These are phyloP conservation scores for Pyracantha coccinea DNA, from an alignment of 331 rosid genomes.

Conservation along the genomic window DNA sequence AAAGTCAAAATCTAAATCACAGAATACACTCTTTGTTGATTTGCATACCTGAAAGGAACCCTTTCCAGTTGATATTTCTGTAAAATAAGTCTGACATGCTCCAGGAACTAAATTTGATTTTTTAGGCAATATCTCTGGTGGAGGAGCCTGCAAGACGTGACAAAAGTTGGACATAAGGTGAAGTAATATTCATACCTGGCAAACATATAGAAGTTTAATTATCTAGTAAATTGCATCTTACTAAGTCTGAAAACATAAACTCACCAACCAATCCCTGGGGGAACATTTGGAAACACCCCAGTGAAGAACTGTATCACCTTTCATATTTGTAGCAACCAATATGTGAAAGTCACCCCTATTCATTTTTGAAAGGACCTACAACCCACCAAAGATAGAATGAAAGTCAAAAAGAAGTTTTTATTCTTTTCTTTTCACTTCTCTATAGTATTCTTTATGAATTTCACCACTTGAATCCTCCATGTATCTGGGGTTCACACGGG, in stretches of 20 bases:
- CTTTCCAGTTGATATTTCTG: conserved; percentile 9
- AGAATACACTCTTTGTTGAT: neutral
- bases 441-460: neutral
- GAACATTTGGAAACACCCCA: conserved; percentile 29
- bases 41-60: conserved; percentile 25
- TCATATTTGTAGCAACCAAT: conserved; percentile 24
- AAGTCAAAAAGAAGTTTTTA: neutral
- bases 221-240: neutral
- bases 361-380: conserved; percentile 20
- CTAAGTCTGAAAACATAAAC: conserved; percentile 2
- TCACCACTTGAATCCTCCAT: neutral
- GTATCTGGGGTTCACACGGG: neutral
- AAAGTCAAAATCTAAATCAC: neutral
- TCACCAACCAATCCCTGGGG: conserved; percentile 28
- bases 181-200: neutral
- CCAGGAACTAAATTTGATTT: conserved; percentile 29
- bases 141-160: conserved; percentile 19
- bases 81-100: conserved; percentile 31
- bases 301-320: conserved; percentile 26
- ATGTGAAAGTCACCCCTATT: conserved; percentile 19
- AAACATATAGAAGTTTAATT: neutral
- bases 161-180: neutral
- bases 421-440: neutral
- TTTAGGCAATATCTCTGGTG: conserved; percentile 18
- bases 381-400: neutral